A percentile compares a stretch with the other conserved stretches of the same genome.
phyloP scores from a whole-genome alignment of 768 basidiomycete species.

The Xerocomellus dryophilus region DNA sequence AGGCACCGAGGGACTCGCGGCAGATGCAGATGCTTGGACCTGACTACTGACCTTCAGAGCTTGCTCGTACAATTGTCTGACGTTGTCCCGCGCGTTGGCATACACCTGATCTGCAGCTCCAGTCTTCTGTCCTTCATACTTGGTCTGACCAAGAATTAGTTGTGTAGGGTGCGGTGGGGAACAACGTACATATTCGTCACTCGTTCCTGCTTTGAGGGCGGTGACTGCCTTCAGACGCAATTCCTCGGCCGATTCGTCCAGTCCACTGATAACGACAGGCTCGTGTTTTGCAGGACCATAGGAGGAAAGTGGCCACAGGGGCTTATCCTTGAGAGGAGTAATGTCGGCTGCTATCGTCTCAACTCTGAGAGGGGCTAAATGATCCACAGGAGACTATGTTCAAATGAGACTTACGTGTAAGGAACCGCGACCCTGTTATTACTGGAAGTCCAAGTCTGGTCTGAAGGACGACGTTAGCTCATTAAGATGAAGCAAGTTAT shows the following conservation, averaged over 20 bases:
- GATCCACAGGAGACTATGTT: background rate
- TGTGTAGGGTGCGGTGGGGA: background rate
- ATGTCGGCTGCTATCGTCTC: constrained; percentile 68
- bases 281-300: constrained; percentile 79
- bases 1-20: constrained; percentile 17
- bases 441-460: constrained; percentile 41
- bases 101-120: constrained; percentile 49
- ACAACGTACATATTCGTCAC: constrained; percentile 66
- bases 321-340: constrained; percentile 58
- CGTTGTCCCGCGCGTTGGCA: constrained; percentile 48
- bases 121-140: constrained; percentile 59
- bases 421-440: constrained; percentile 29
- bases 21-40: constrained; percentile 6
- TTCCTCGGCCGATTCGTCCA: constrained; percentile 80
- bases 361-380: constrained; percentile 37
- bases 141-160: constrained; percentile 35
- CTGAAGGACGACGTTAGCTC: constrained; percentile 24
- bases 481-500: constrained; percentile 6
- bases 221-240: constrained; percentile 61
- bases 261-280: constrained; percentile 55
- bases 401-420: constrained; percentile 37
- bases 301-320: constrained; percentile 74
- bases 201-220: constrained; percentile 52
- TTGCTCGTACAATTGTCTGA: constrained; percentile 49
- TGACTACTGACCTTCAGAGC: constrained; percentile 44